These are phyloP conservation scores for Strobilomyces dryophilus DNA, from an alignment of 768 basidiomycete species.

Conservation along the genomic window DNA sequence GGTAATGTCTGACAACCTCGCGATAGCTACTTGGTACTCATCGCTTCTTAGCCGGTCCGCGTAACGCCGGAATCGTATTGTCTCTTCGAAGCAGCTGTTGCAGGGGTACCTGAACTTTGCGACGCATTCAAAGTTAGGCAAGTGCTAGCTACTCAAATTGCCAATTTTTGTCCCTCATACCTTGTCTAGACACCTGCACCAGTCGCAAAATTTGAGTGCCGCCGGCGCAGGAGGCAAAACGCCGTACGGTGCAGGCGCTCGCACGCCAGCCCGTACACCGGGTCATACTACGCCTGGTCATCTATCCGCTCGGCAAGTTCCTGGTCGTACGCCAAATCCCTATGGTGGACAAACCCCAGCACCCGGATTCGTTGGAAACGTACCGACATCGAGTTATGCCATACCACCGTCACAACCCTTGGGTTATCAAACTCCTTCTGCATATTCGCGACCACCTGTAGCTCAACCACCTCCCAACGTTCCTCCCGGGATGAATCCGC, in stretches of 20 bases:
- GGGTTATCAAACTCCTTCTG: conserved; percentile 39
- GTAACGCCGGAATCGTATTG: conserved; percentile 87
- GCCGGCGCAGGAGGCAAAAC: conserved; percentile 65
- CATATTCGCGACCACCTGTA: conserved; percentile 37
- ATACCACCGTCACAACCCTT: conserved; percentile 32
- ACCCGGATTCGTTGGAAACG: conserved; percentile 27
- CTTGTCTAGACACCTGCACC: conserved; percentile 61
- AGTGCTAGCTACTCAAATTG: conserved; percentile 11
- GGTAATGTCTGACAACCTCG: conserved; percentile 41
- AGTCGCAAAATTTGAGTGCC: conserved; percentile 61
- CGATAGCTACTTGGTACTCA: neutral
- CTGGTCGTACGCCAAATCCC: conserved; percentile 75
- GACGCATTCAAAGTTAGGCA: conserved; percentile 94
- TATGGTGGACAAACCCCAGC: conserved; percentile 49
- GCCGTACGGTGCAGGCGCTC: conserved; percentile 69
- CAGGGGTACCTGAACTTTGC: conserved; percentile 89
- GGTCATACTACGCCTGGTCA: conserved; percentile 80
- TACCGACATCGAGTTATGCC: conserved; percentile 26
- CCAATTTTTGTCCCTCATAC: conserved; percentile 5
- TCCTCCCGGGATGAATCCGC: conserved; percentile 63
- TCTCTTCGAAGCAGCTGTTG: conserved; percentile 85
- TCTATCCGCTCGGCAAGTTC: conserved; percentile 64
- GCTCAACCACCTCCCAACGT: conserved; percentile 40
- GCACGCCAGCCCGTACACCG: conserved; percentile 72
- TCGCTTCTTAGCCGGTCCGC: conserved; percentile 62